These are phyloP conservation scores for Alternaria angustiovoidea DNA, from an alignment of 2,329 filamentous ascomycete genomes.

Conservation along the genomic window DNA sequence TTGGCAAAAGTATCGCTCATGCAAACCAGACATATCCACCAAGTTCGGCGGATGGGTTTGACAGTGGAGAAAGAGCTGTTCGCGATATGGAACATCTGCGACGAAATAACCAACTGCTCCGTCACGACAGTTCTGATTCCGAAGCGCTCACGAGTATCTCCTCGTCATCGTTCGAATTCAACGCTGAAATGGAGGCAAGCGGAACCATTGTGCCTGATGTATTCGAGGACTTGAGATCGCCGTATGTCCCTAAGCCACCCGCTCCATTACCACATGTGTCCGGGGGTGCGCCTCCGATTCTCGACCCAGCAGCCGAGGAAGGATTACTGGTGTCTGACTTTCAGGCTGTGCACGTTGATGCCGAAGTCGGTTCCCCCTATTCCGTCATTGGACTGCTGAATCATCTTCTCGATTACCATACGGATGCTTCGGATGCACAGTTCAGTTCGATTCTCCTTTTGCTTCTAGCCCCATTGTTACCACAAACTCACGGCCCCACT, in stretches of 20 bases:
- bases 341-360: conserved; percentile 45
- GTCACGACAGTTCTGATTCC: conserved; percentile 52
- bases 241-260: conserved; percentile 30
- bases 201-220: conserved; percentile 53
- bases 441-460: conserved; percentile 58
- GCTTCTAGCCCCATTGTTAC: conserved; percentile 56
- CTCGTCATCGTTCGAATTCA: conserved; percentile 36
- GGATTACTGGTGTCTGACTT: conserved; percentile 49
- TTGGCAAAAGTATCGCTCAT: conserved; percentile 14
- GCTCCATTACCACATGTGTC: conserved; percentile 25
- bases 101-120: conserved; percentile 52
- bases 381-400: conserved; percentile 54
- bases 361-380: conserved; percentile 48
- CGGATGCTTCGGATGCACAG: conserved; percentile 55
- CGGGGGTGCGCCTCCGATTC: conserved; percentile 37
- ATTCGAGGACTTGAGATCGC: conserved; percentile 36
- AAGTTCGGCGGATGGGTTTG: conserved; percentile 28
- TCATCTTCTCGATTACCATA: conserved; percentile 54
- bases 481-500: conserved; percentile 50
- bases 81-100: conserved; percentile 51
- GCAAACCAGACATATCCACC: conserved; percentile 13
- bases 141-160: conserved; percentile 48
- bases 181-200: conserved; percentile 51
- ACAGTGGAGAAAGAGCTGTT: conserved; percentile 43
- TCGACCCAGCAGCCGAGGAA: conserved; percentile 37